Percentiles rank a stretch among this genome's conserved stretches.
Evolutionary conservation across 2,329 filamentous ascomycete genomes (phyloP).

Genomic region (Fusarium algeriense): DNA sequence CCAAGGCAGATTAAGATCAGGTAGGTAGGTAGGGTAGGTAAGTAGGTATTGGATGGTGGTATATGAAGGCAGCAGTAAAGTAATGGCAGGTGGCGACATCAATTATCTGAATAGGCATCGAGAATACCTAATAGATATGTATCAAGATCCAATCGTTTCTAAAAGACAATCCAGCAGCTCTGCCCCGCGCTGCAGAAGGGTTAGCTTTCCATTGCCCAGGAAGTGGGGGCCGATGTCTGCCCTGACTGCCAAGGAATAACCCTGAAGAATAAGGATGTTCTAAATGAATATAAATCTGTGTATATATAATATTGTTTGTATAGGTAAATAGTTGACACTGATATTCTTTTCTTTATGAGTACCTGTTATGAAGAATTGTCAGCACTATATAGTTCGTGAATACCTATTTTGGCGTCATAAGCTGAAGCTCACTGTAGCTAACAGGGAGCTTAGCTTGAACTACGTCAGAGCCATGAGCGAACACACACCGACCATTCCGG

Average conservation of each 20-base stretch:
- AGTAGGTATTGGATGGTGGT: too few species aligned
- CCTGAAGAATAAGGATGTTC: constrained; percentile 6
- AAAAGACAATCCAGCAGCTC: not conserved
- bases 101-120: constrained; percentile 6
- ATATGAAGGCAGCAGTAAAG: constrained; percentile 21
- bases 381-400: not conserved
- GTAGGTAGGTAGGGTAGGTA: not conserved
- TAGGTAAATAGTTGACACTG: not conserved
- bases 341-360: not conserved
- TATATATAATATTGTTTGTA: not conserved
- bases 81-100: constrained; percentile 23
- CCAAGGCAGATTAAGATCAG: constrained; percentile 26
- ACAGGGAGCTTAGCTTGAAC: constrained; percentile 5
- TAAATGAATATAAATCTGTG: not conserved
- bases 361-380: not conserved
- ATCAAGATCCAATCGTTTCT: constrained; percentile 28
- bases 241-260: constrained; percentile 24
- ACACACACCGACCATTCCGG: constrained; percentile 20
- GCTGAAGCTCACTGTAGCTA: constrained; percentile 6
- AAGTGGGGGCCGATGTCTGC: constrained; percentile 27
- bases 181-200: constrained; percentile 31
- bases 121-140: not conserved
- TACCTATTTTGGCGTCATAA: not conserved
- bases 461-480: constrained; percentile 30
- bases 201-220: not conserved